Conservation (phyloP, 805 yeast species). For the Hanseniaspora mollemarum region DNA sequence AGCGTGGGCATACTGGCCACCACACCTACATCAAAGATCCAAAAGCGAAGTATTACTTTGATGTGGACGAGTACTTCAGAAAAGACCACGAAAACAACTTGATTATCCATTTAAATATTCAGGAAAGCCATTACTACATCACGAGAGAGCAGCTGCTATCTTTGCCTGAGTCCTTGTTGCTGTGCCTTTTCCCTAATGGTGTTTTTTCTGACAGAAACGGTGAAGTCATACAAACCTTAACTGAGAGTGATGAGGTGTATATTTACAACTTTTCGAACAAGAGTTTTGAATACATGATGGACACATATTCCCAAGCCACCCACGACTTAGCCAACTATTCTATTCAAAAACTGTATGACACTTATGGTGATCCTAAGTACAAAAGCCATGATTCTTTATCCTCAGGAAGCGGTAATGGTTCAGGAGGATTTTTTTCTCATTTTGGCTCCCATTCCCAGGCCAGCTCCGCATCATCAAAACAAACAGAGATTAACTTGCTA, state of each 20-base stretch:
- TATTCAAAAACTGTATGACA: constrained; percentile 32
- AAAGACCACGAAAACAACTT: constrained; percentile 29
- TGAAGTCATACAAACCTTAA: constrained; percentile 62
- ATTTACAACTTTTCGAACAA: constrained; percentile 71
- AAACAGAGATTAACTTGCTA: constrained; percentile 31
- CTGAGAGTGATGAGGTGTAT: constrained; percentile 67
- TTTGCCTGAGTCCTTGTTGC: constrained; percentile 76
- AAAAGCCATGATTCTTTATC: constrained; percentile 1
- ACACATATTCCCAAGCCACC: constrained; percentile 58
- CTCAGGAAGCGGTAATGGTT: constrained; percentile 1
- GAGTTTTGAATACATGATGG: constrained; percentile 75
- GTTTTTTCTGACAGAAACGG: constrained; percentile 71
- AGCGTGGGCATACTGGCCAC: background rate
- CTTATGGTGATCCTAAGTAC: constrained; percentile 19
- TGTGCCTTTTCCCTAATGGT: constrained; percentile 83
- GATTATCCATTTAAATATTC: constrained; percentile 61
- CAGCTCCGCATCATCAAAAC: constrained; percentile 20
- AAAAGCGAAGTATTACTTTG: constrained; percentile 13
- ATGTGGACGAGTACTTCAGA: constrained; percentile 8
- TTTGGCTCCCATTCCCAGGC: constrained; percentile 18
- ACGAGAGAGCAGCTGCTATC: constrained; percentile 84
- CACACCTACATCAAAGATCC: constrained; percentile 7
- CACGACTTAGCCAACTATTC: constrained; percentile 39
- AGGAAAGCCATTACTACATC: constrained; percentile 63
- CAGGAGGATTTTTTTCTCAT: constrained; percentile 24